phyloP scores from a whole-genome alignment of 208 protist genomes.

The Zelonia costaricensis region DNA sequence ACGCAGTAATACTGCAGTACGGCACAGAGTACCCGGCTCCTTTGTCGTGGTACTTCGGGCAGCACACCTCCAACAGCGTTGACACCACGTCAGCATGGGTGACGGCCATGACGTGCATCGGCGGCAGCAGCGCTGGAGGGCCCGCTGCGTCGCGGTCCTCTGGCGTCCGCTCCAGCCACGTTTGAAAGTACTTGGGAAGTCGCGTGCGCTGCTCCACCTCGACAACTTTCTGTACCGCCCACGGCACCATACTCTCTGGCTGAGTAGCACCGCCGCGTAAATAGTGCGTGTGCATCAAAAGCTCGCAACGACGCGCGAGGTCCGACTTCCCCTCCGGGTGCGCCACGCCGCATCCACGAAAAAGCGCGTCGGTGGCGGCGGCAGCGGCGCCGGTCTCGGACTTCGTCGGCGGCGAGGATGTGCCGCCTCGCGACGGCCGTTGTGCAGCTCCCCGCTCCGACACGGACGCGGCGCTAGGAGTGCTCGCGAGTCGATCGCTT shows the following conservation, averaged over 20 bases:
- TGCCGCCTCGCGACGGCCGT: neutral
- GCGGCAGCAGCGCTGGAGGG: slow-evolving; percentile 54
- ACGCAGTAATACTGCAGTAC: slow-evolving; percentile 75
- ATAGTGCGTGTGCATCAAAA: slow-evolving; percentile 58
- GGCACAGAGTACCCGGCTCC: slow-evolving; percentile 67
- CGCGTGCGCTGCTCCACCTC: slow-evolving; percentile 37
- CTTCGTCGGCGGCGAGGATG: neutral
- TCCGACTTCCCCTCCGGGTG: slow-evolving; percentile 58
- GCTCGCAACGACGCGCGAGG: slow-evolving; percentile 53
- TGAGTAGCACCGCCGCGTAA: slow-evolving; percentile 5
- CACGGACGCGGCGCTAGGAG: too few species aligned
- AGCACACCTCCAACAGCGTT: slow-evolving; percentile 64
- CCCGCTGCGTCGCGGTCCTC: slow-evolving; percentile 17
- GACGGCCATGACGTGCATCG: slow-evolving; percentile 69
- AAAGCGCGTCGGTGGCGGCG: slow-evolving; percentile 1
- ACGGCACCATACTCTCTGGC: slow-evolving; percentile 35
- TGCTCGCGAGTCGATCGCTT: too few species aligned
- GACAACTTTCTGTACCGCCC: slow-evolving; percentile 35
- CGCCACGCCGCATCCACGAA: slow-evolving; percentile 40
- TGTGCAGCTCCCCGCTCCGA: too few species aligned
- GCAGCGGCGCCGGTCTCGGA: too few species aligned
- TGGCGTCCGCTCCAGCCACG: slow-evolving; percentile 18
- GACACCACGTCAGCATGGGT: slow-evolving; percentile 81
- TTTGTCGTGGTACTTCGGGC: slow-evolving; percentile 50
- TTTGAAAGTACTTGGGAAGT: slow-evolving; percentile 62